phyloP scores from a whole-genome alignment of 78 protist genomes.

The Guillardia theta region DNA sequence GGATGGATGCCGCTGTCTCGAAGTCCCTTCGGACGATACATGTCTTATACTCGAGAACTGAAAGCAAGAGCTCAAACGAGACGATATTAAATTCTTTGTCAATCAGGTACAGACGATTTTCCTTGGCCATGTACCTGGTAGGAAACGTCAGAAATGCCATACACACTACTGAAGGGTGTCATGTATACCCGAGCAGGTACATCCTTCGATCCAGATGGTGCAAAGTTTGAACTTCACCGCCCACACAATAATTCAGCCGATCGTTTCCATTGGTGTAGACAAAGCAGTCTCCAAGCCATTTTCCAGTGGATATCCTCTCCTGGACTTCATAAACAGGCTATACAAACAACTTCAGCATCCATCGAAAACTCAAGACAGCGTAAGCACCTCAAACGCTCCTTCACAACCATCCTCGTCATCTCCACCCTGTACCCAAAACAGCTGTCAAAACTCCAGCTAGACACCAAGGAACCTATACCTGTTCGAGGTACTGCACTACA shows the following conservation, averaged over 20 bases:
- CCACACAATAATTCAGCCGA: slow-evolving; percentile 91
- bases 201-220: slow-evolving; percentile 53
- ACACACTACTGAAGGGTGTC: neutral
- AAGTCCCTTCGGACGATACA: slow-evolving; percentile 83
- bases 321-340: slow-evolving; percentile 74
- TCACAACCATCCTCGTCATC: neutral
- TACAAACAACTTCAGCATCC: too few relatives aligned
- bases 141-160: neutral
- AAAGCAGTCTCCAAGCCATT: slow-evolving; percentile 96
- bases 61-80: slow-evolving; percentile 59
- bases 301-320: slow-evolving; percentile 47
- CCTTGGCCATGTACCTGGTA: slow-evolving; percentile 80
- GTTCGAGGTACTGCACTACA: neutral
- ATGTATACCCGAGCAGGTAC: slow-evolving; percentile 40
- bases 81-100: slow-evolving; percentile 75
- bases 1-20: slow-evolving; percentile 70
- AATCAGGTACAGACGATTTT: slow-evolving; percentile 82
- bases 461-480: too few relatives aligned
- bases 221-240: slow-evolving; percentile 88
- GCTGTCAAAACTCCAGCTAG: too few relatives aligned
- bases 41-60: slow-evolving; percentile 89
- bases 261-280: slow-evolving; percentile 77
- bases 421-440: too few relatives aligned
- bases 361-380: too few relatives aligned
- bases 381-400: too few relatives aligned